Evolutionary conservation across 2,329 filamentous ascomycete genomes (phyloP), one percentile per base, ranked within the genome.

Genomic region (Xylariomycetidae sp.): DNA sequence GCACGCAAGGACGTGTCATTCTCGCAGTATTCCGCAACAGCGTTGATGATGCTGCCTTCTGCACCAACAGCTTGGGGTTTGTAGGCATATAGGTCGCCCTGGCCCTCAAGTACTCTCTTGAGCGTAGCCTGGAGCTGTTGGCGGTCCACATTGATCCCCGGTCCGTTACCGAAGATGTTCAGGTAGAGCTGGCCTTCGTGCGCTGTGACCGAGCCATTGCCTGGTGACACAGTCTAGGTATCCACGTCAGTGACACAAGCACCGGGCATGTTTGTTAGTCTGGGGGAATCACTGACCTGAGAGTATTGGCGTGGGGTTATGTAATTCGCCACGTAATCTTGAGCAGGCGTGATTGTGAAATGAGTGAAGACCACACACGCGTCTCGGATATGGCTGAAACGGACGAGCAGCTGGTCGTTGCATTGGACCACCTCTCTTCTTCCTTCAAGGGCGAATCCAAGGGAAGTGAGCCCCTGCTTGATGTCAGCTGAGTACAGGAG

Each of bases 311-410:
- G 58, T 3, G 66, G 60, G 7, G 58, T 56, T 18, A 76, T 54
- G 31, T 65, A 66, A 27, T 59, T 55, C 13, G 65, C 57, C 29
- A 53, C 50, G 72, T 74, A 79, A 20, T 60, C 58, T 9, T 63
- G 56, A 28, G 60, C 59, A 19, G 34, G 28, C 20, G 60, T 54
- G 13, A 66, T 44, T 2, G 61, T 57, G 18, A 72, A 52, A 31
- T 68, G 69, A 10, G 67, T 58, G 35, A 67, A 61, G 6, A 71
- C 65, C 19, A 64, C 61, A 32, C 64, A 69, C 6, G 78, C 67
- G 52, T 82, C 76, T 31, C 74, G 67, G 31, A 80, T 70, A 46
- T 83, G 78, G 6, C 65, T 59, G 45, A 82, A 79, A 4, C 67
- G 68, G 16, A 79, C 57, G 37, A 68, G 72, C 19, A 76, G 63